Evolutionary conservation across 345 rosid genomes (phyloP).

Genomic region (Hibiscus syriacus): DNA sequence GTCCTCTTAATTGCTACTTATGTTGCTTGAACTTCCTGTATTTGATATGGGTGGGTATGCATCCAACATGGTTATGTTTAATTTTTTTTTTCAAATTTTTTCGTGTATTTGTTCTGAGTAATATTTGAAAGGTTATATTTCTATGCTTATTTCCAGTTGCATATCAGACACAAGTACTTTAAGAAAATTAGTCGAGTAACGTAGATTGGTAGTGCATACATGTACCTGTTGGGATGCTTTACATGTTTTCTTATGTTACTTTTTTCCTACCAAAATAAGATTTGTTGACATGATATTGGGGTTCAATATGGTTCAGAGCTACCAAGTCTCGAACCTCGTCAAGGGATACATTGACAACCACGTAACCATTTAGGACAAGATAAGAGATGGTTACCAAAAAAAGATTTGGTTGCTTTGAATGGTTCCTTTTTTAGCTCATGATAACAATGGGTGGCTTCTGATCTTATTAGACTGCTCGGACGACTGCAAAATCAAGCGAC

Average conservation of each 20-base stretch:
- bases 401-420: not conserved
- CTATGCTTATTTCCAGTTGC: not conserved
- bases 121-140: not conserved
- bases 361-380: too few relatives aligned
- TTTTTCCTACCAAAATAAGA: not conserved
- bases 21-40: not conserved
- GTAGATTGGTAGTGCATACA: not conserved
- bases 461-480: constrained; percentile 45
- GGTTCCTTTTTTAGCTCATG: not conserved
- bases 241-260: not conserved
- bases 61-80: not conserved
- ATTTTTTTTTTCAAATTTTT: not conserved
- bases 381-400: too few relatives aligned
- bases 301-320: too few relatives aligned
- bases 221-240: not conserved
- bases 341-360: too few relatives aligned
- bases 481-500: constrained; percentile 51
- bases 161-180: not conserved
- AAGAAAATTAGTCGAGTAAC: not conserved
- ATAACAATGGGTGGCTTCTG: not conserved
- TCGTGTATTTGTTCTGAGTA: not conserved
- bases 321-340: too few relatives aligned
- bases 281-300: too few relatives aligned
- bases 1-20: not conserved
- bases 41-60: not conserved